Evolutionary conservation across 306 rosid species (phyloP), one percentile per base, ranked within the genome.

Genomic region (Arachis stenosperma): DNA sequence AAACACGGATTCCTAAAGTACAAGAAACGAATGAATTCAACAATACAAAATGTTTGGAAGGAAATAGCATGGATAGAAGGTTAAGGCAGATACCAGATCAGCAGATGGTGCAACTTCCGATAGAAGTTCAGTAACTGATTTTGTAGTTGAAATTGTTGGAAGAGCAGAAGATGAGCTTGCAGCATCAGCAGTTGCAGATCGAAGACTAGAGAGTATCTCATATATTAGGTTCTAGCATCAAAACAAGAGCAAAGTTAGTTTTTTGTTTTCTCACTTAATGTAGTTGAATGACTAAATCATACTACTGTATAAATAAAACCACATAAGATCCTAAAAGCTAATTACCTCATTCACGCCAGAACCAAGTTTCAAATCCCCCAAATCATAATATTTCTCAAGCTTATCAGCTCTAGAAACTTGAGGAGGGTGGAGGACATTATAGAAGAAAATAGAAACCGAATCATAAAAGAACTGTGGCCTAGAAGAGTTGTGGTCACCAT

Each of bases 401-500:
- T 87, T 92, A 77, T 79, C 83, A 78, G 79, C 84, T 73, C 82
- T 87, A 71, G 97, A 76, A 65, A 84, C 72, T 61, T 82, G 90
- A 10, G 96, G 99, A 70, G 99, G 99, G 71, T 54, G 88, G 74
- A 94, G 96, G 70, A 91, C 93, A 79, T 91, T 94, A 81, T 83
- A 91, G 86, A 94, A 94, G 88, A 94, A 94, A 86, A 90, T 91
- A 74, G 97, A 94, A 81, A 91, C 97, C 50, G 99, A 91, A 78
- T 94, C 99, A 75, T 91, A 91, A 77, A 86, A 94, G 85, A 88
- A 94, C 74, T 94, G 99, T 27, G 99, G 97, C 63, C 99, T 89
- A 64, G 95, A 87, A 42, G 99, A 89, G 81, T 94, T 94, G 82
- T 94, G 99, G 70, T 94, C 99, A 33, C 99, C 99, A 42, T 91